Evolutionary conservation across 2,329 filamentous ascomycete genomes (phyloP).

Genomic region (Paecilomyces variotii): DNA sequence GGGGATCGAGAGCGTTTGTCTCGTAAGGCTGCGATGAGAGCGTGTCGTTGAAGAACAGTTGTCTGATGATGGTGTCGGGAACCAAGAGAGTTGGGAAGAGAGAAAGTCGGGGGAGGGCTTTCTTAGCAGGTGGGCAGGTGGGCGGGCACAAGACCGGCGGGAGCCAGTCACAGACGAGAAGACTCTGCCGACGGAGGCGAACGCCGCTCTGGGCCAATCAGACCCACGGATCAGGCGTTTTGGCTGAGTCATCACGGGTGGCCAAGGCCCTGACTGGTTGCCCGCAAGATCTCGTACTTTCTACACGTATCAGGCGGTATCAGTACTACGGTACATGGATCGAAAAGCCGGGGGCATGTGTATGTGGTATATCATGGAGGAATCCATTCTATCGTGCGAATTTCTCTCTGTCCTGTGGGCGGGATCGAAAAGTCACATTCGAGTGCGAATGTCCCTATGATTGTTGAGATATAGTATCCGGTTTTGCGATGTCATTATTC

Average conservation of each 20-base stretch:
- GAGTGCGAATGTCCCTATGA: no score
- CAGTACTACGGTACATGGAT: no score
- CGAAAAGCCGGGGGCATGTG: no score
- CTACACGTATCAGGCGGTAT: not conserved
- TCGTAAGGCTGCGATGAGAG: conserved; percentile 18
- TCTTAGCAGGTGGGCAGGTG: conserved; percentile 20
- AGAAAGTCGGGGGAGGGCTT: conserved; percentile 22
- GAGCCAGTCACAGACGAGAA: conserved; percentile 4
- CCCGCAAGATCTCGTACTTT: not conserved
- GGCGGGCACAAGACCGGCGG: conserved; percentile 9
- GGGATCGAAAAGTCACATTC: no score
- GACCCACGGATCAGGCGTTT: not conserved
- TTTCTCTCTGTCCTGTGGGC: not conserved
- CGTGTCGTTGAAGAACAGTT: conserved; percentile 6
- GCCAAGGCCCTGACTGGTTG: conserved; percentile 8
- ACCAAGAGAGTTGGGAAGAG: conserved; percentile 15
- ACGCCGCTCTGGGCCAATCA: not conserved
- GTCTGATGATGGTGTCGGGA: conserved; percentile 11
- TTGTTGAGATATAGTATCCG: no score
- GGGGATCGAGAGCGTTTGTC: conserved; percentile 24
- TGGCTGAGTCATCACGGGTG: conserved; percentile 8
- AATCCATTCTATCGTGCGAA: not conserved
- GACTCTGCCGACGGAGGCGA: not conserved
- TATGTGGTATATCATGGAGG: no score
- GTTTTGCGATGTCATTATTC: no score